Base-by-base conservation (phyloP, 768 basidiomycete species). In the Pulveroboletus sp. region DNA sequence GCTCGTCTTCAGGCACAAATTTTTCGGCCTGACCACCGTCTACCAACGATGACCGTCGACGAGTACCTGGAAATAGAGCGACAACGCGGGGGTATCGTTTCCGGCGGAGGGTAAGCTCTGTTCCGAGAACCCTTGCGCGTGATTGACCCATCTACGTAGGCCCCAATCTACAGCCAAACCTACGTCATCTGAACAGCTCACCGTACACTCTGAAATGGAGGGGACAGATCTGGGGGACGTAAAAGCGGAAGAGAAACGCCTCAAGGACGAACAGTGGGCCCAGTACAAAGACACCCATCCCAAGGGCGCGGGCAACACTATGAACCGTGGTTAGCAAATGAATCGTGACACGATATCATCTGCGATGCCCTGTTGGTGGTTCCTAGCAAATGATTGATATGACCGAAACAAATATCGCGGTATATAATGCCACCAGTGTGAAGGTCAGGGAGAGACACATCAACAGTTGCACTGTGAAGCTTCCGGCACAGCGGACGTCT, bases 41-140 rank as follows among this genome's bases (percentile, higher is more conserved):
- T 98, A 27, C 96, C 96, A 5, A 93, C 92, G 0, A 97, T 99
- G 96, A 80, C 89, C 2, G 81, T 98, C 49, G 95, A 98, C 59
- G 89, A 98, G 68, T 97, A 94, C 63, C 77, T 99, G 27, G 82
- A 89, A 62, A 82, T 91, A 48, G 95, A 99, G 62, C 74, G 75
- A 41, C 76, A 83, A 61, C 73, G 88, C 48, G 95, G 95, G 1
- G 93, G 92, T 45, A 83, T 98, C 58, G 81, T 96, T 47, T 78
- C 85, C 9, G 88, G 87, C 27, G 89, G 91, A 73, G 92, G 92
- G 89, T 93, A 63, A 68, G 85, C 69, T 12, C 43, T 50, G 29
- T 44, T 32, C 20, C 29, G 45, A 22, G 43, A 36, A 36, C n/a
- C 24, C 34, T n/a, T 27, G 31, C 20, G 11, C 40, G 47, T n/a